These are phyloP conservation scores for Penicillium sp. DNA, from an alignment of 2,329 filamentous ascomycete species.

Conservation along the genomic window DNA sequence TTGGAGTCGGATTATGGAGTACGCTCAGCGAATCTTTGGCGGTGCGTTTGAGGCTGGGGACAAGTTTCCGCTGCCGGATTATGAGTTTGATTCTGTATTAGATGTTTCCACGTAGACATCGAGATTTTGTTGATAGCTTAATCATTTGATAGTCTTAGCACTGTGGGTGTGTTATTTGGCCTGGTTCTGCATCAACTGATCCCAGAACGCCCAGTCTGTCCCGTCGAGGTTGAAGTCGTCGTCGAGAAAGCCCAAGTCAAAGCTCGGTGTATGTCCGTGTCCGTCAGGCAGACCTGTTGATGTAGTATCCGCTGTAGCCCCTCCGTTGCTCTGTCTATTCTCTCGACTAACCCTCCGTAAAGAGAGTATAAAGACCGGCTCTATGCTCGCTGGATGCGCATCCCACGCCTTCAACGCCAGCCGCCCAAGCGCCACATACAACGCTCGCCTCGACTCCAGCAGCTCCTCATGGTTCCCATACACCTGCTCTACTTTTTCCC, in stretches of 20 bases:
- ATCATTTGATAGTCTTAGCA: too few relatives aligned
- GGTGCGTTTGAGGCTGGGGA: conserved; percentile 30
- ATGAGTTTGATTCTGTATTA: too few relatives aligned
- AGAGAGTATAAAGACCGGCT: not conserved
- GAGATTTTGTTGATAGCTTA: not conserved
- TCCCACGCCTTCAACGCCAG: conserved; percentile 34
- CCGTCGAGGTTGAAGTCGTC: conserved; percentile 13
- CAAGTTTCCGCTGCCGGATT: conserved; percentile 36
- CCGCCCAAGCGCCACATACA: conserved; percentile 26
- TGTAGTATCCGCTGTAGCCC: too few relatives aligned
- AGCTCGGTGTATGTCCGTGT: too few relatives aligned
- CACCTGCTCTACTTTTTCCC: not conserved
- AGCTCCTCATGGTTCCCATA: conserved; percentile 19
- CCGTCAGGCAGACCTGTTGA: too few relatives aligned
- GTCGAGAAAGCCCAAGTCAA: not conserved
- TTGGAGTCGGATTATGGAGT: conserved; percentile 33
- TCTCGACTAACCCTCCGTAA: too few relatives aligned
- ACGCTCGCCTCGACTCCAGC: conserved; percentile 22
- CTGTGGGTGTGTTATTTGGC: too few relatives aligned
- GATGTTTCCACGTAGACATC: too few relatives aligned
- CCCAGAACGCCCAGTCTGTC: conserved; percentile 17
- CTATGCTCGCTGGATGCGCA: not conserved
- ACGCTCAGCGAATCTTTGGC: conserved; percentile 27
- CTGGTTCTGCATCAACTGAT: conserved; percentile 15
- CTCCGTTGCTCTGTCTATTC: too few relatives aligned